Conservation (phyloP, 345 rosid species). For the Capsella bursapastoris region DNA sequence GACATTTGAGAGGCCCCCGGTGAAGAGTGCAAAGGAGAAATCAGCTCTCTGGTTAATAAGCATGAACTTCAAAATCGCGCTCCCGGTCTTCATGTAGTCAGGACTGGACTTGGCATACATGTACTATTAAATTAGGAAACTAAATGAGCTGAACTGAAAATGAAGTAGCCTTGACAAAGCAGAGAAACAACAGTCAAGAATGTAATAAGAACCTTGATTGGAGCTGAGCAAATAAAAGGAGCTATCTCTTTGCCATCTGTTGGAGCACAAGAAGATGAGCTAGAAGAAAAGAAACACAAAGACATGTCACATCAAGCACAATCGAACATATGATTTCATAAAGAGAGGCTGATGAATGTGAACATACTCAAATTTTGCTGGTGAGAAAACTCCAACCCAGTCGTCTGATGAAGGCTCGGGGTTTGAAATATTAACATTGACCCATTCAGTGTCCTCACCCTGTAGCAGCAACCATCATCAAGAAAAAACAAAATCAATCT, state of each 20-base stretch:
- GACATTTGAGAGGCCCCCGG: constrained; percentile 72
- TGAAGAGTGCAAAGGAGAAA: constrained; percentile 71
- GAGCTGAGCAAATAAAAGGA: constrained; percentile 78
- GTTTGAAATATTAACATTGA: constrained; percentile 50
- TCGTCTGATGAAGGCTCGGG: constrained; percentile 59
- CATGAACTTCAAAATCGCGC: constrained; percentile 60
- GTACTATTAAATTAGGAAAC: constrained; percentile 51
- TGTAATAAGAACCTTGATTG: constrained; percentile 61
- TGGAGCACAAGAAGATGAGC: constrained; percentile 62
- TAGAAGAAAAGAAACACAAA: constrained; percentile 35
- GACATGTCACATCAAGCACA: neutral
- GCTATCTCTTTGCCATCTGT: constrained; percentile 49
- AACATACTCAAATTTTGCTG: constrained; percentile 68
- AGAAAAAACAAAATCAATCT: neutral
- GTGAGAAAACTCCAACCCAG: constrained; percentile 88
- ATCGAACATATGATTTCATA: neutral
- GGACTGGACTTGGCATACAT: constrained; percentile 61
- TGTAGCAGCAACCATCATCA: constrained; percentile 35
- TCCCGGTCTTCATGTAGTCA: constrained; percentile 58
- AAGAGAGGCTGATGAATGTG: neutral
- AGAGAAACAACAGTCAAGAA: neutral
- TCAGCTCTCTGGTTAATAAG: constrained; percentile 90
- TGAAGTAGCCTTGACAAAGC: neutral
- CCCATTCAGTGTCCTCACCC: constrained; percentile 80
- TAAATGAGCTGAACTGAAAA: constrained; percentile 6